Conservation (phyloP, 2,329 filamentous ascomycete species). For the Didymella keratinophila region DNA sequence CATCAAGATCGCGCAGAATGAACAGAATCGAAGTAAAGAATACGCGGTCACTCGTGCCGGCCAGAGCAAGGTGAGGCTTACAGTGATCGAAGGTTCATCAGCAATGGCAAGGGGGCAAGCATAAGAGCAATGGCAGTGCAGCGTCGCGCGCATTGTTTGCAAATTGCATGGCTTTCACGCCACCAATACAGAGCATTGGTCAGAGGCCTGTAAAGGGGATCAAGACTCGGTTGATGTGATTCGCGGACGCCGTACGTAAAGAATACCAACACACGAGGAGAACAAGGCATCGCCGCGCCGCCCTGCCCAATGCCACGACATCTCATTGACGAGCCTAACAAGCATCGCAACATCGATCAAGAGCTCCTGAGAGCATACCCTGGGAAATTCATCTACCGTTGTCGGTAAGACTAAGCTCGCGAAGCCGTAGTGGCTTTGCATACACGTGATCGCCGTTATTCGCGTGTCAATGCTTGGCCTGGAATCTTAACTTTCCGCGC, state of each 20-base stretch:
- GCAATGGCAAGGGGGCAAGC: background rate
- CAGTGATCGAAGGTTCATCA: constrained; percentile 9
- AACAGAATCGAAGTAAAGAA: constrained; percentile 41
- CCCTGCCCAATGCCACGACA: background rate
- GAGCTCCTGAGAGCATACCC: background rate
- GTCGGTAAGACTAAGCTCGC: background rate
- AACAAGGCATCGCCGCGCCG: background rate
- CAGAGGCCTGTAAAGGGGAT: background rate
- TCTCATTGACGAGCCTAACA: background rate
- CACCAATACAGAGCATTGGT: background rate
- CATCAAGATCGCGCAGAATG: constrained; percentile 28
- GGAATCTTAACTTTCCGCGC: constrained; percentile 15
- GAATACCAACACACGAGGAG: background rate
- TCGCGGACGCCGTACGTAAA: background rate
- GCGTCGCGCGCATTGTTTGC: background rate
- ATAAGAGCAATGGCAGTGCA: background rate
- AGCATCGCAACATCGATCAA: background rate
- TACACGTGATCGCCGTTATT: constrained; percentile 15
- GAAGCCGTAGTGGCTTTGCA: background rate
- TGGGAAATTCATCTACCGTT: background rate
- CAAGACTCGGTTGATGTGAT: constrained; percentile 1
- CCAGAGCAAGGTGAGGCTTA: constrained; percentile 19
- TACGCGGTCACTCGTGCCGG: constrained; percentile 2
- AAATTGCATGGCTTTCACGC: background rate
- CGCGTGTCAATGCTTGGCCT: constrained; percentile 21